Percentiles rank a stretch among this genome's conserved stretches.
These are phyloP conservation scores for Rubroboletus satanas DNA, from an alignment of 768 basidiomycete genomes.

Conservation along the genomic window DNA sequence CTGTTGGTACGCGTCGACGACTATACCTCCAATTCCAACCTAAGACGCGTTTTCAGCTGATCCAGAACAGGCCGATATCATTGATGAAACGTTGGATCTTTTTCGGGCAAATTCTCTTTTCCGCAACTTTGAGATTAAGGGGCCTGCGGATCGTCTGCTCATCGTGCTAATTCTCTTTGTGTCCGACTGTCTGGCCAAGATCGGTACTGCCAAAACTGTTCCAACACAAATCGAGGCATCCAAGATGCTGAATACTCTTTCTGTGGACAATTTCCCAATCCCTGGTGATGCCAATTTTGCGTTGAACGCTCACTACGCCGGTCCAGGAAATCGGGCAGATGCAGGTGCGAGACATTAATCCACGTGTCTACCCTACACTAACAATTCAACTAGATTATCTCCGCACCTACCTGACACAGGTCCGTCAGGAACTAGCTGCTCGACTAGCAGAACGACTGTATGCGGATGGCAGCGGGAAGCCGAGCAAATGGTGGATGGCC, in stretches of 20 bases:
- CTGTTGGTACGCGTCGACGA: constrained; percentile 49
- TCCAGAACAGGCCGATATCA: constrained; percentile 74
- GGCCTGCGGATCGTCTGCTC: constrained; percentile 90
- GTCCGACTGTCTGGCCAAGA: constrained; percentile 92
- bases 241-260: constrained; percentile 85
- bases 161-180: constrained; percentile 98
- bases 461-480: constrained; percentile 88
- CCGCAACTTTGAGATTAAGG: constrained; percentile 99
- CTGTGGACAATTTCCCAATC: constrained; percentile 89
- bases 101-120: constrained; percentile 99
- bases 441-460: constrained; percentile 87
- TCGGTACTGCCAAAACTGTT: constrained; percentile 66
- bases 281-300: constrained; percentile 96
- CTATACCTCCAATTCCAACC: constrained; percentile 8
- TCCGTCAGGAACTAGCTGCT: constrained; percentile 85
- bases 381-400: constrained; percentile 63
- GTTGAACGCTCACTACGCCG: constrained; percentile 86
- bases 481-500: constrained; percentile 99
- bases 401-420: constrained; percentile 87
- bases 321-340: constrained; percentile 72
- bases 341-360: constrained; percentile 54
- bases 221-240: constrained; percentile 80
- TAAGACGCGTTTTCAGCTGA: constrained; percentile 53
- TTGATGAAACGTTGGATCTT: constrained; percentile 93
- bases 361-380: neutral